Conservation (phyloP, 768 basidiomycete genomes). For the Pleurotus cornucopiae region DNA sequence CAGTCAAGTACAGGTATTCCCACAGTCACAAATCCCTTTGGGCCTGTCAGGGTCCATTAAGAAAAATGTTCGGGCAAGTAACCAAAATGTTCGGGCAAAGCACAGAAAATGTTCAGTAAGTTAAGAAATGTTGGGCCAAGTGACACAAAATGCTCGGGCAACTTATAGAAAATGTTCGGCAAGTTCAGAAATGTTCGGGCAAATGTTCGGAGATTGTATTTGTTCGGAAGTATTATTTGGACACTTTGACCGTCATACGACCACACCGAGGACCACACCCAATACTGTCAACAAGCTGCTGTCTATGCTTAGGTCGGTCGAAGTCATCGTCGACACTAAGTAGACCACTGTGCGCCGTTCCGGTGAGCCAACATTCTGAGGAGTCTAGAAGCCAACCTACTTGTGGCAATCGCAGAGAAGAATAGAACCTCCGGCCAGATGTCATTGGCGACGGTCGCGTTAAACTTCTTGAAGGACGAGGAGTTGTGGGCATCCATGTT, state of each 20-base stretch:
- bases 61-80: no score
- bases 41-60: no score
- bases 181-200: no score
- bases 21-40: no score
- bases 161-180: no score
- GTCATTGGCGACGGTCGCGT: conserved; percentile 59
- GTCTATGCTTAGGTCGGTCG: conserved; percentile 43
- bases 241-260: conserved; percentile 14
- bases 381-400: conserved; percentile 27
- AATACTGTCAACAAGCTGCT: conserved; percentile 62
- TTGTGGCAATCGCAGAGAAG: conserved; percentile 53
- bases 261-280: conserved; percentile 69
- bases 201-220: no score
- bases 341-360: conserved; percentile 45
- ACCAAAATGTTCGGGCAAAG: no score
- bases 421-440: conserved; percentile 63
- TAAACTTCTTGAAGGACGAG: conserved; percentile 47
- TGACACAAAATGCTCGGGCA: no score
- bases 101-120: no score
- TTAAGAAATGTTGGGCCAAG: no score
- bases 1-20: no score
- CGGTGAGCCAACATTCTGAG: not conserved
- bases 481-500: conserved; percentile 41
- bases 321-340: conserved; percentile 46
- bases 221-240: no score